Conservation (phyloP, 2,329 filamentous ascomycete genomes). For the Elsinoe necatrix region DNA sequence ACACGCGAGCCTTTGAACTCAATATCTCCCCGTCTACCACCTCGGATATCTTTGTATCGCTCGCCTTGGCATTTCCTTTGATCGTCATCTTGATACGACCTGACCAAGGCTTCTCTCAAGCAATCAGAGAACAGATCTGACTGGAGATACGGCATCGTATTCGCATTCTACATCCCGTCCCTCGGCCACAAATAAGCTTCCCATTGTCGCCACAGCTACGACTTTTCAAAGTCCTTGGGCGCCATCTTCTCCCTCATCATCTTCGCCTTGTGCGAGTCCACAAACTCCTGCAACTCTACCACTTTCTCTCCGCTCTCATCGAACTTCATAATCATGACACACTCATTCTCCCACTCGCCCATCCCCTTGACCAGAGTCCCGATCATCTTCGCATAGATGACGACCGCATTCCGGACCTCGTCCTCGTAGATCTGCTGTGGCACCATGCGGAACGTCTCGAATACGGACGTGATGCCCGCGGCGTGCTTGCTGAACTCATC, state of each 20-base stretch:
- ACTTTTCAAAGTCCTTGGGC: conserved; percentile 24
- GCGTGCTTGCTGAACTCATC: conserved; percentile 35
- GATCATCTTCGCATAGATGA: conserved; percentile 33
- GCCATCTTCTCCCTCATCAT: conserved; percentile 32
- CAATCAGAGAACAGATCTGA: no score
- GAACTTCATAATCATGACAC: conserved; percentile 20
- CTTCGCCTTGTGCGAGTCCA: conserved; percentile 33
- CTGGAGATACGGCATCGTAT: no score
- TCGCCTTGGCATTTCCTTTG: no score
- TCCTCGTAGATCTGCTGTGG: conserved; percentile 32
- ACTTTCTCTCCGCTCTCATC: conserved; percentile 20
- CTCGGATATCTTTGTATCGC: no score
- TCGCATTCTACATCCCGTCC: no score
- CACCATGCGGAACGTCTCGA: conserved; percentile 35
- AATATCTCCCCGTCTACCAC: no score
- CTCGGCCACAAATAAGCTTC: no score
- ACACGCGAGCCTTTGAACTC: no score
- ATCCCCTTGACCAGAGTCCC: conserved; percentile 20
- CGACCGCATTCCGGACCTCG: conserved; percentile 28
- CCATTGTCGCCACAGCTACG: not conserved
- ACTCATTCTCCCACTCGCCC: conserved; percentile 22
- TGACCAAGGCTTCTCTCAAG: no score
- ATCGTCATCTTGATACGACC: no score
- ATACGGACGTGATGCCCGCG: conserved; percentile 35
- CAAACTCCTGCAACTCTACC: conserved; percentile 32